These are phyloP conservation scores for Rhynchospora tenuis DNA, from an alignment of 176 grass and related monocot genomes.

Conservation along the genomic window DNA sequence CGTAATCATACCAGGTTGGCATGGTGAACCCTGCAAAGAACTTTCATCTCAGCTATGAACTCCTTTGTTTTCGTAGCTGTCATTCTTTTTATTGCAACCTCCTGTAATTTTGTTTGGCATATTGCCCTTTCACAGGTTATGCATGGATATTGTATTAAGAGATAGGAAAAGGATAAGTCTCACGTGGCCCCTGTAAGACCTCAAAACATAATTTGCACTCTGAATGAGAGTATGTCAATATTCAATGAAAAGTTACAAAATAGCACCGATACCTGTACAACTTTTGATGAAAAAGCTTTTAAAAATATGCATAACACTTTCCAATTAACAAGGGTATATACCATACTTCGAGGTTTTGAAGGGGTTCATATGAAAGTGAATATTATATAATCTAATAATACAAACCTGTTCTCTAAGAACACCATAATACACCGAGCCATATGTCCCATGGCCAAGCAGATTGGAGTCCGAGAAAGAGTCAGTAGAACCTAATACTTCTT, in stretches of 20 bases:
- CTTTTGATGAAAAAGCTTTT: neutral
- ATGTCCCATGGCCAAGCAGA: conserved; percentile 93
- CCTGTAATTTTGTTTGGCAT: conserved; percentile 39
- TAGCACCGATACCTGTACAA: too few species aligned
- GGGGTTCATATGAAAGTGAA: neutral
- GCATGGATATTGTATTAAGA: neutral
- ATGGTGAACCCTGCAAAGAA: conserved; percentile 99
- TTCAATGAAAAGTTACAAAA: too few species aligned
- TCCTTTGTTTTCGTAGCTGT: conserved; percentile 95
- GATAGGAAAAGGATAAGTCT: neutral
- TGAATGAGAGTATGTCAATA: too few species aligned
- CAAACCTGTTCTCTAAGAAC: conserved; percentile 88
- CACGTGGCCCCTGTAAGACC: neutral
- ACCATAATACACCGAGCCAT: conserved; percentile 95
- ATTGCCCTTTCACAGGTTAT: neutral
- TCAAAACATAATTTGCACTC: neutral
- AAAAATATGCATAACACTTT: neutral
- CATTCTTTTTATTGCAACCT: conserved; percentile 99
- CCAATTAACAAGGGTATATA: neutral
- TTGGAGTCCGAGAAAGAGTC: conserved; percentile 93
- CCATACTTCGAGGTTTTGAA: neutral
- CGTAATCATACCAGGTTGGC: conserved; percentile 73
- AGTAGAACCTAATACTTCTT: conserved; percentile 75
- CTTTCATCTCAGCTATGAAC: conserved; percentile 95
- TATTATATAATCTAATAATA: neutral